Evolutionary conservation across 805 yeast genomes (phyloP), one percentile per base, ranked within the genome.

Genomic region (Pichia eremophila): DNA sequence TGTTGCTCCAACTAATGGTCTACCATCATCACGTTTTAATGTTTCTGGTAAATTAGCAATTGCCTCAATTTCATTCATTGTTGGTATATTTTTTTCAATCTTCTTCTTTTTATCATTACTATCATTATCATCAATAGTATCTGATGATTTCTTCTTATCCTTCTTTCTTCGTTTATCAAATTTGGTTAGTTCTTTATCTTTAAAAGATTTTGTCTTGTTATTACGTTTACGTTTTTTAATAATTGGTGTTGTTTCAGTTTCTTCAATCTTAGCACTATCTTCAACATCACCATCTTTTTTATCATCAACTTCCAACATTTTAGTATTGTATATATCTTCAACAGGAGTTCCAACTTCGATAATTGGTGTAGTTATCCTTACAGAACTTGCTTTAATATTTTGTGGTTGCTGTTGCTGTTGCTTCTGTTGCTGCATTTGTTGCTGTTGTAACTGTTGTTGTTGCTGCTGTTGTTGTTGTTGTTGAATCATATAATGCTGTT

Each of bases 1-100:
- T 0, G 96, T 90, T 4, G 90, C 88, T 2, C 96, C 96, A 7
- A 87, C 63, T 22, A 83, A 66, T 4, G 89, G 87, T 45, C 85
- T 67, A 1, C 83, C 82, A 54, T 81, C 85, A 41, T 80, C 85
- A 3, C 75, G 59, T 41, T 69, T 70, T 19, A 68, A 66, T 41
- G 71, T 12, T 35, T 46, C 22, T 18, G 46, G 32, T 18, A 29
- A 22, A 19, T 29, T 29, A 29, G 14, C 14, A 10, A 29, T 29
- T 29, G 32, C 11, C 4, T 29, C 32, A 29, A 29, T 12, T 11
- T 29, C 32, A 29, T 29, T 29, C 14, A 11, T 10, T 3, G 11
- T 29, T 29, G 11, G 32, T 11, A 11, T 29, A 3, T 3, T 11
- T 4, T 11, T 29, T 29, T 29, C 32, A 29, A 29, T 8, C 5